Evolutionary conservation across 192 early-diverging fungal genomes (phyloP), one percentile per base, ranked within the genome.

Genomic region (Mortierella claussenii): DNA sequence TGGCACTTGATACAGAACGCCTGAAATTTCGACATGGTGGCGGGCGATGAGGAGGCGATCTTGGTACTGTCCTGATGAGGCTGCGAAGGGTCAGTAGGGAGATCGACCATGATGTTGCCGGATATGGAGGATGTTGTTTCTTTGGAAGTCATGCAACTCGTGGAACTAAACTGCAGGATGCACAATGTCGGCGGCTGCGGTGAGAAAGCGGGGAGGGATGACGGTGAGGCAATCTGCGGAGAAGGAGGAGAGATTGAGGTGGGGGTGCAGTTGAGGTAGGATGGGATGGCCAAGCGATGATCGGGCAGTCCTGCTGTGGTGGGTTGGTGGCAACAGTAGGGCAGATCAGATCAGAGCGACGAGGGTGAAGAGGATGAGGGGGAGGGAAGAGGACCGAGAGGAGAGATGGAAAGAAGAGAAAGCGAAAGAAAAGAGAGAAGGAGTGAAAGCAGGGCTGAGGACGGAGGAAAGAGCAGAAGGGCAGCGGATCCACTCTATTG

Each of bases 61-160:
- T 33, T 36, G n/a, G n/a, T n/a, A n/a, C n/a, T n/a, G n/a, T n/a
- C n/a, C n/a, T n/a, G n/a, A n/a, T n/a, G n/a, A 2, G 0, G 37
- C 21, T 1, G 7, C 7, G 43, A 23, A 17, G 51, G 27, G 15
- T 59, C 51, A 3, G 34, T 43, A 28, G 47, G 40, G 18, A 75
- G 18, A 0, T 62, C 52, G 32, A 65, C 50, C 32, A 66, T 37
- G 46, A 54, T 60, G 10, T 65, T 45, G 50, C 60, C 65, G 48
- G 62, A 4, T 24, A 30, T 52, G 36, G 66, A 40, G 21, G 45
- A 17, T 20, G 33, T 42, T 20, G 66, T 20, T 11, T 51, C 61
- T 36, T 45, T 68, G 44, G 18, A 26, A 26, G 32, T 48, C 54
- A 59, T 43, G 12, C 23, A 30, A 26, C 5, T 13, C 1, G n/a